Base-by-base conservation (phyloP, 495 filamentous ascomycete genomes). In the Platismatia glauca region DNA sequence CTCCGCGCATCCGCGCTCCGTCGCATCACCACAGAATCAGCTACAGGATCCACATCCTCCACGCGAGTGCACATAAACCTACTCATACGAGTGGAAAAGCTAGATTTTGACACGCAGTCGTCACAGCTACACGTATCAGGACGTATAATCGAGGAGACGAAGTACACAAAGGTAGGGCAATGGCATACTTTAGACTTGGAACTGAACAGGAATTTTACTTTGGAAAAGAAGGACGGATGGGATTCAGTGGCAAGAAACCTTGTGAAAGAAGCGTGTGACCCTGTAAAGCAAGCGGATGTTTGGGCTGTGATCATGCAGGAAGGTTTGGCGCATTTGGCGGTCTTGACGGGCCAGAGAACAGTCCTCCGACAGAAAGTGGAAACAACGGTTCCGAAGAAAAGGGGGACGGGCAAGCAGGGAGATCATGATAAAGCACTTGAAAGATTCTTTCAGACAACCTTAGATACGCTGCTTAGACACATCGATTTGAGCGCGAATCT, bases 271-370 rank as follows among this genome's bases (percentile, higher is more conserved):
- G 89, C 91, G 2, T 77, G 90, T 4, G 86, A 89, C 68, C 82
- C 87, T 66, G 84, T 86, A 22, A 76, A 78, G 55, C 75, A 77
- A 24, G 90, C 89, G 0, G 87, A 91, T 65, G 82, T 94, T 27
- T 86, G 89, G 48, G 94, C 93, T 3, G 86, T 97, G 2, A 86
- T 97, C 7, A 95, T 97, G 90, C 89, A 96, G 64, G 93, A 97
- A 67, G 94, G 93, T 0, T 65, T 95, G 41, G 92, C 95, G 57
- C 93, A 96, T 77, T 88, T 98, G 60, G 96, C 91, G 72, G 81
- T 96, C 24, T 90, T 98, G 65, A 95, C 91, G 15, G 90, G 96
- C 61, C 86, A 89, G 70, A 91, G 91, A 65, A 97, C 93, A 4
- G 79, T 97, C 65, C 72, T 96, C 63, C 87, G 90, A 72, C 91